These are phyloP conservation scores for Coccomyxa subellipsoidea DNA, from an alignment of 163 green algal species.

Conservation along the genomic window DNA sequence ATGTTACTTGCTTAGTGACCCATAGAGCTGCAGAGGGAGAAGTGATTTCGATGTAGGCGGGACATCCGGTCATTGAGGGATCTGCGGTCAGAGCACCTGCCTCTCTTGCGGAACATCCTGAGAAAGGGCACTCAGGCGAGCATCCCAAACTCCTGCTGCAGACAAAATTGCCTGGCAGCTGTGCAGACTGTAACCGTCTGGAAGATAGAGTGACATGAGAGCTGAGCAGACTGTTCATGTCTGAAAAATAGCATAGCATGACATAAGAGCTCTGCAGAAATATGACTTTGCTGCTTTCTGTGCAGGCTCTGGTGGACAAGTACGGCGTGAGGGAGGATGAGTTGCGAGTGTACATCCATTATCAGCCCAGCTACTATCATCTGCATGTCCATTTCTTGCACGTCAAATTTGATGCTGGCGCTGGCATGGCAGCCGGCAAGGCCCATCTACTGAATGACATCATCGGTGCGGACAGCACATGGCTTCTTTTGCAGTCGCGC, in stretches of 20 bases:
- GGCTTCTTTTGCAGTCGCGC: background rate
- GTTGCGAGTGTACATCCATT: slow-evolving; percentile 16
- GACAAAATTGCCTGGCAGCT: too few relatives aligned
- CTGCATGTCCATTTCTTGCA: slow-evolving; percentile 30
- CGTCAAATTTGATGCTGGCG: slow-evolving; percentile 6
- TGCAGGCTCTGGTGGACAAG: background rate
- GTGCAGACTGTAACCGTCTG: too few relatives aligned
- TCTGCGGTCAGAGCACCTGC: slow-evolving; percentile 34
- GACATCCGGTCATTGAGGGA: slow-evolving; percentile 39
- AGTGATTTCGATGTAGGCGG: slow-evolving; percentile 21
- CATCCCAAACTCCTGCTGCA: too few relatives aligned
- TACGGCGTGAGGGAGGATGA: background rate
- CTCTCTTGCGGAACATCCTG: slow-evolving; percentile 47
- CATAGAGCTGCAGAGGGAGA: too few relatives aligned
- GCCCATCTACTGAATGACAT: slow-evolving; percentile 25
- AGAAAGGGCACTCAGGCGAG: slow-evolving; percentile 31
- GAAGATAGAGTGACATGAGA: too few relatives aligned
- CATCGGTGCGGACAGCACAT: slow-evolving; percentile 18
- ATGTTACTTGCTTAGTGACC: too few relatives aligned
- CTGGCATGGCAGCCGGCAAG: slow-evolving; percentile 24
- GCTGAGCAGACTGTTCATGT: too few relatives aligned
- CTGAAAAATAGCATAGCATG: too few relatives aligned
- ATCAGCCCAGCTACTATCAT: slow-evolving; percentile 21
- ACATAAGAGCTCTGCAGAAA: too few relatives aligned
- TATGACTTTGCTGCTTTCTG: too few relatives aligned